phyloP scores from a whole-genome alignment of 257 asterid species.

The Ligustrum vulgare region DNA sequence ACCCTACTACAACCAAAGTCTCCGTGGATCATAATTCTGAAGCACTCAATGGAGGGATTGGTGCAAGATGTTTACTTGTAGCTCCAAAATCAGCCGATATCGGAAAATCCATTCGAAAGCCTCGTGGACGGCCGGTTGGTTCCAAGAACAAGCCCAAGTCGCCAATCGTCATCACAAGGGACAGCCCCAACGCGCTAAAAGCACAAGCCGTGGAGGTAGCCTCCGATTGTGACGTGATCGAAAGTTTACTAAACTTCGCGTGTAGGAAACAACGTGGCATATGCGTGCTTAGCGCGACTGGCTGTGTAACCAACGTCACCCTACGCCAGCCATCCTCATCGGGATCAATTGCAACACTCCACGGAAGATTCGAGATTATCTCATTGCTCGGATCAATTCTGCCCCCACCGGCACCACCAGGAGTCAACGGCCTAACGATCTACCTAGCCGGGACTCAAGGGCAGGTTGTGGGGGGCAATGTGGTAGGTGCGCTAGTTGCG shows the following conservation, averaged over 20 bases:
- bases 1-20: slow-evolving; percentile 13
- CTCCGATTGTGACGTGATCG: slow-evolving; percentile 73
- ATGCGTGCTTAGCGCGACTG: slow-evolving; percentile 75
- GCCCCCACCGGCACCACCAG: slow-evolving; percentile 90
- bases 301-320: slow-evolving; percentile 79
- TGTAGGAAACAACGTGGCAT: slow-evolving; percentile 70
- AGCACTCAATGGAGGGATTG: neutral
- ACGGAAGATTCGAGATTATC: slow-evolving; percentile 77
- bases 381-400: slow-evolving; percentile 76
- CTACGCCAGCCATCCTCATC: slow-evolving; percentile 75
- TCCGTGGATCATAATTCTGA: slow-evolving; percentile 19
- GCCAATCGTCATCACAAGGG: slow-evolving; percentile 84
- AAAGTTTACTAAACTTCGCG: slow-evolving; percentile 58
- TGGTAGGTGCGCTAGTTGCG: slow-evolving; percentile 77
- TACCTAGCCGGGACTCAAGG: slow-evolving; percentile 86
- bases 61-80: slow-evolving; percentile 23
- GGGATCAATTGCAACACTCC: slow-evolving; percentile 74
- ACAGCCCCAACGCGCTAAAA: slow-evolving; percentile 72
- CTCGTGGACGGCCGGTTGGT: slow-evolving; percentile 90
- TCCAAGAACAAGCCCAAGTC: slow-evolving; percentile 97
- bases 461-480: slow-evolving; percentile 89
- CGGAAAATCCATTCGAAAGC: slow-evolving; percentile 45
- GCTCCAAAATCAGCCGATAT: slow-evolving; percentile 29
- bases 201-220: slow-evolving; percentile 88
- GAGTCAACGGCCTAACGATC: slow-evolving; percentile 71